phyloP scores from a whole-genome alignment of 177 flowering plant genomes.

The Telopea speciosissima region DNA sequence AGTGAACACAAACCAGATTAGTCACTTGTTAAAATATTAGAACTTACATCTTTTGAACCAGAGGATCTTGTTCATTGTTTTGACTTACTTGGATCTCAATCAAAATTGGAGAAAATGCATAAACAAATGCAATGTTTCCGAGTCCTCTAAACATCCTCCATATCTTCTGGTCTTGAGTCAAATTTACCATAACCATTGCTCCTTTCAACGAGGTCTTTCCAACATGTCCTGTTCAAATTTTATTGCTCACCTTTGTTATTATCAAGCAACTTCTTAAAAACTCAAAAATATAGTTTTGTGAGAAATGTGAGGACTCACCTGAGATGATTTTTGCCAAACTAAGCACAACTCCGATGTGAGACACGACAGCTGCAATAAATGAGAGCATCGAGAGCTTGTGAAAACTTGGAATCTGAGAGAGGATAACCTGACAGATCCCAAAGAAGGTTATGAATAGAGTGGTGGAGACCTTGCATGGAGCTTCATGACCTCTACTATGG shows the following conservation, averaged over 20 bases:
- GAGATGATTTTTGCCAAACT: constrained; percentile 25
- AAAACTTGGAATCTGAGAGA: constrained; percentile 53
- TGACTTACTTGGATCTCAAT: constrained; percentile 43
- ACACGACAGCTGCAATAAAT: constrained; percentile 44
- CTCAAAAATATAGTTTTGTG: no score
- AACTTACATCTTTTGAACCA: no score
- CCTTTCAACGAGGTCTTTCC: constrained; percentile 26
- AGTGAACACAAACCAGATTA: no score
- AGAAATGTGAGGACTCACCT: constrained; percentile 17
- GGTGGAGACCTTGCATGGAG: constrained; percentile 25
- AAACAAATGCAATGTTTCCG: constrained; percentile 53
- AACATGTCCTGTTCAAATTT: constrained; percentile 20
- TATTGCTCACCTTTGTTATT: no score
- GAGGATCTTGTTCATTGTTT: no score
- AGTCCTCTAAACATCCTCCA: constrained; percentile 39
- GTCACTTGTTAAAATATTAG: no score
- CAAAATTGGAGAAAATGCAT: constrained; percentile 34
- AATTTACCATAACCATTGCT: constrained; percentile 17
- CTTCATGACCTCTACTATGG: constrained; percentile 30
- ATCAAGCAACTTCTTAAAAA: no score
- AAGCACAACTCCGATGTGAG: constrained; percentile 43
- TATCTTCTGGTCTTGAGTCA: constrained; percentile 26
- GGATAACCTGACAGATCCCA: constrained; percentile 33
- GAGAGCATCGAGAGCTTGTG: constrained; percentile 47
- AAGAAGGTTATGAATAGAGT: constrained; percentile 29